Percentiles rank a stretch among this genome's conserved stretches.
phyloP scores from a whole-genome alignment of 164 flowering plant genomes.

The Aristolochia fimbriata region DNA sequence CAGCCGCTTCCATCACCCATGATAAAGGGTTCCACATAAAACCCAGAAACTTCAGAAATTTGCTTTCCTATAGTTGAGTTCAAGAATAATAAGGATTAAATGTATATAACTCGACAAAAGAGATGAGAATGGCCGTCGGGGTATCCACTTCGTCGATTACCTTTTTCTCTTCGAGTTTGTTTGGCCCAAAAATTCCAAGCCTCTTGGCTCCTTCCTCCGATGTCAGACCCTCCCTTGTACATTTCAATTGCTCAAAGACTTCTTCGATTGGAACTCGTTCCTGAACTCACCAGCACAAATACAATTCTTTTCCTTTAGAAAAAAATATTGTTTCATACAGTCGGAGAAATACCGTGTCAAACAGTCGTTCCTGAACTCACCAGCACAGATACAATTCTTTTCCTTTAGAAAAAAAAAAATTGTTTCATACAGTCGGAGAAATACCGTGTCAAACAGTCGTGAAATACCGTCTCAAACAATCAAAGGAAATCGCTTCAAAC shows the following conservation, averaged over 20 bases:
- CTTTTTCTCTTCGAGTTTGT: conserved; percentile 83
- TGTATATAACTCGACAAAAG: background rate
- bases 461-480: too few relatives aligned
- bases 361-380: too few relatives aligned
- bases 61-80: conserved; percentile 48
- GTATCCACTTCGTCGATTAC: conserved; percentile 11
- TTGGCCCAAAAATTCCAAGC: conserved; percentile 68
- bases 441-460: too few relatives aligned
- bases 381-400: too few relatives aligned
- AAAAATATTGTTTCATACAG: too few relatives aligned
- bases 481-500: too few relatives aligned
- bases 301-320: too few relatives aligned
- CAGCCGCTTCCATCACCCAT: conserved; percentile 81
- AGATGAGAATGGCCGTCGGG: background rate
- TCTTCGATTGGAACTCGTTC: conserved; percentile 59
- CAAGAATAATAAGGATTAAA: background rate
- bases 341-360: too few relatives aligned
- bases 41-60: conserved; percentile 62
- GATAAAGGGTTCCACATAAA: conserved; percentile 84
- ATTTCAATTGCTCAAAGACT: conserved; percentile 69
- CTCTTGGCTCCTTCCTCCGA: conserved; percentile 58
- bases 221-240: conserved; percentile 49
- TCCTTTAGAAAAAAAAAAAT: too few relatives aligned
- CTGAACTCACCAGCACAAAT: conserved; percentile 15
- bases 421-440: too few relatives aligned